Evolutionary conservation across 495 filamentous ascomycete species (phyloP).

Genomic region (Cercophora newfieldiana): DNA sequence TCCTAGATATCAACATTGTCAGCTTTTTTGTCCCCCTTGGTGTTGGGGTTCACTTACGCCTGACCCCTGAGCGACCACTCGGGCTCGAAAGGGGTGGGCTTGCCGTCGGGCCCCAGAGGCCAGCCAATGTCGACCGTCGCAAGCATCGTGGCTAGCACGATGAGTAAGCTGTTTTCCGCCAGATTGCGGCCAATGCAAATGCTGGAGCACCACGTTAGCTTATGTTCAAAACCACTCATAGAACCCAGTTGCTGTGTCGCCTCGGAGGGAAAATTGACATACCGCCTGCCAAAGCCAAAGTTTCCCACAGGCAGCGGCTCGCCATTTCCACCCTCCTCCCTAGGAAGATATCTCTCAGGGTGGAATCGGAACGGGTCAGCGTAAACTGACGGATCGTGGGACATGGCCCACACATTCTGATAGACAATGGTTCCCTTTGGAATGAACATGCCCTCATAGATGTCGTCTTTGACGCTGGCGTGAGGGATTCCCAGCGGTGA

Average conservation of each 20-base stretch:
- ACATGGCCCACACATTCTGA: slow-evolving; percentile 50
- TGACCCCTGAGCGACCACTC: slow-evolving; percentile 35
- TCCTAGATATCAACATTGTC: slow-evolving; percentile 8
- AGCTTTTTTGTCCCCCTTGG: not conserved
- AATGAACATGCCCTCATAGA: slow-evolving; percentile 50
- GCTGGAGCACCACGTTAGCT: slow-evolving; percentile 7
- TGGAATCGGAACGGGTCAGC: slow-evolving; percentile 42
- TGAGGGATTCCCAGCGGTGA: slow-evolving; percentile 63
- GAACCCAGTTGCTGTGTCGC: not conserved
- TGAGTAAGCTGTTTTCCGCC: slow-evolving; percentile 35
- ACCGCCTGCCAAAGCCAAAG: slow-evolving; percentile 54
- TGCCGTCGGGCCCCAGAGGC: slow-evolving; percentile 29
- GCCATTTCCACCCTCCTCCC: slow-evolving; percentile 46
- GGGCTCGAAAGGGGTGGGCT: slow-evolving; percentile 28
- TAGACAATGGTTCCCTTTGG: slow-evolving; percentile 50
- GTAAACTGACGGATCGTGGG: slow-evolving; percentile 42
- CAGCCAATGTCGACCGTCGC: slow-evolving; percentile 31
- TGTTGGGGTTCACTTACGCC: slow-evolving; percentile 23
- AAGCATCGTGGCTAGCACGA: slow-evolving; percentile 31
- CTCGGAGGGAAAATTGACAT: not conserved
- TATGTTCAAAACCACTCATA: not conserved
- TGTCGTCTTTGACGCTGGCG: slow-evolving; percentile 52
- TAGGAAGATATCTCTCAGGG: slow-evolving; percentile 47
- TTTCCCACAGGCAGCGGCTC: slow-evolving; percentile 52
- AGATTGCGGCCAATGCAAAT: slow-evolving; percentile 33